These are phyloP conservation scores for Paspalum vaginatum DNA, from an alignment of 176 grass and related monocot genomes.

Conservation along the genomic window DNA sequence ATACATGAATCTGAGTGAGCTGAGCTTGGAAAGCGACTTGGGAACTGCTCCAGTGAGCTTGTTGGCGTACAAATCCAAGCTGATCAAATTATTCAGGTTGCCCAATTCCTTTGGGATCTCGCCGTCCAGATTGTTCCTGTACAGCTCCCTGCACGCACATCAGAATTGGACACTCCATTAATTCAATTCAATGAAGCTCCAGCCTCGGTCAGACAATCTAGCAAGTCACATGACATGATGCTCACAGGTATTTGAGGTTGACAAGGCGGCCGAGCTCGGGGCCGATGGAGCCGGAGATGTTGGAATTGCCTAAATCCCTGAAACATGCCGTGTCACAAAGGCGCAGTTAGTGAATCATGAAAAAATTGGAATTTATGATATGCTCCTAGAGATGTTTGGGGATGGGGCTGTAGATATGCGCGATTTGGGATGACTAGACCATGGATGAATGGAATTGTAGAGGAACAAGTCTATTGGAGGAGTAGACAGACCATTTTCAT, in stretches of 20 bases:
- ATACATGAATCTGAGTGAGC: conserved; percentile 88
- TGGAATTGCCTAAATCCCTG: conserved; percentile 98
- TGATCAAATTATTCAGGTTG: conserved; percentile 88
- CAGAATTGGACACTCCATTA: neutral
- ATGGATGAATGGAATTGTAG: neutral
- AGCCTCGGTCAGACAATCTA: neutral
- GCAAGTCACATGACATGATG: conserved; percentile 16
- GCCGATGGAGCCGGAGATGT: conserved; percentile 84
- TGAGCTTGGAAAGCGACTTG: conserved; percentile 82
- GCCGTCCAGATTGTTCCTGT: conserved; percentile 76
- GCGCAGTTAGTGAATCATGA: neutral
- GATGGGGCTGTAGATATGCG: neutral
- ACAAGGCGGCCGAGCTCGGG: conserved; percentile 82
- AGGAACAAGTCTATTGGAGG: neutral
- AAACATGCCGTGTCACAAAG: neutral
- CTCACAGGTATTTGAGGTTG: conserved; percentile 86
- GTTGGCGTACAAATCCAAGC: conserved; percentile 94
- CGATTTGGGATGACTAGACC: neutral
- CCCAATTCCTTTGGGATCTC: conserved; percentile 83
- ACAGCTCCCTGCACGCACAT: conserved; percentile 78
- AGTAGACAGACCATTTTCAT: neutral
- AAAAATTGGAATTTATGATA: neutral
- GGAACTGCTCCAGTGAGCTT: conserved; percentile 71
- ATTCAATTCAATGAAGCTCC: conserved; percentile 23
- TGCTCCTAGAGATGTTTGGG: neutral